Evolutionary conservation across 2,329 filamentous ascomycete species (phyloP).

Genomic region (Colletotrichum gloeosporioides): DNA sequence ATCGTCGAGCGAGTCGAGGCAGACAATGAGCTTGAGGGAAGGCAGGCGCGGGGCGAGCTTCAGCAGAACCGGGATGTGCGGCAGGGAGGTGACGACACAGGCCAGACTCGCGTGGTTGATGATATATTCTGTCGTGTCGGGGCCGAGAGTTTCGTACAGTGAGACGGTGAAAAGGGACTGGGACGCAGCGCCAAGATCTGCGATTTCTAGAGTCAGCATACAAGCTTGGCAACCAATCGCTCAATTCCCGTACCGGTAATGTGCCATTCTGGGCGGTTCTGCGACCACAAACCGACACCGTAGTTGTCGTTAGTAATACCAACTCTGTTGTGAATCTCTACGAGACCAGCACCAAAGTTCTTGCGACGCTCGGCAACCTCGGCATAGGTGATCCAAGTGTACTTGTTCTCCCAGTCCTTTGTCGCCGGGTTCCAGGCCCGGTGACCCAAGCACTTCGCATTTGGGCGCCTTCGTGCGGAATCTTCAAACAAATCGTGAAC

Average conservation of each 20-base stretch:
- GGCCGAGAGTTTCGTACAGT: constrained; percentile 93
- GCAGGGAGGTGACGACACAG: constrained; percentile 79
- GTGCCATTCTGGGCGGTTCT: constrained; percentile 88
- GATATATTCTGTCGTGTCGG: constrained; percentile 92
- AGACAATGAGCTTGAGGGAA: constrained; percentile 85
- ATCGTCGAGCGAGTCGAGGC: constrained; percentile 79
- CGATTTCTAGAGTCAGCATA: background rate
- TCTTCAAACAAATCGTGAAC: constrained; percentile 83
- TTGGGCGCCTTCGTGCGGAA: constrained; percentile 66
- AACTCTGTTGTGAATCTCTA: constrained; percentile 78
- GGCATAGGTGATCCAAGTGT: constrained; percentile 82
- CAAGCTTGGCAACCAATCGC: background rate
- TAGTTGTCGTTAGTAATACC: constrained; percentile 69
- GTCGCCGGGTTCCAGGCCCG: constrained; percentile 79
- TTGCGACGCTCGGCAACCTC: constrained; percentile 80
- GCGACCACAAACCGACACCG: constrained; percentile 84
- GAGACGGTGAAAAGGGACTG: constrained; percentile 91
- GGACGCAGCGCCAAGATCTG: constrained; percentile 85
- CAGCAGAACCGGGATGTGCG: constrained; percentile 81
- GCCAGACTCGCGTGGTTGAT: constrained; percentile 85
- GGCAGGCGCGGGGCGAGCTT: constrained; percentile 81
- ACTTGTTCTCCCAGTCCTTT: constrained; percentile 76
- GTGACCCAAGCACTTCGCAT: constrained; percentile 77
- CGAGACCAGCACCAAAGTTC: constrained; percentile 84
- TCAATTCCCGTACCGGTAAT: constrained; percentile 62